A percentile compares a stretch with the other conserved stretches of the same genome.
Conservation (phyloP, 1,284 basidiomycete species). For the Leccinum pachyderme region DNA sequence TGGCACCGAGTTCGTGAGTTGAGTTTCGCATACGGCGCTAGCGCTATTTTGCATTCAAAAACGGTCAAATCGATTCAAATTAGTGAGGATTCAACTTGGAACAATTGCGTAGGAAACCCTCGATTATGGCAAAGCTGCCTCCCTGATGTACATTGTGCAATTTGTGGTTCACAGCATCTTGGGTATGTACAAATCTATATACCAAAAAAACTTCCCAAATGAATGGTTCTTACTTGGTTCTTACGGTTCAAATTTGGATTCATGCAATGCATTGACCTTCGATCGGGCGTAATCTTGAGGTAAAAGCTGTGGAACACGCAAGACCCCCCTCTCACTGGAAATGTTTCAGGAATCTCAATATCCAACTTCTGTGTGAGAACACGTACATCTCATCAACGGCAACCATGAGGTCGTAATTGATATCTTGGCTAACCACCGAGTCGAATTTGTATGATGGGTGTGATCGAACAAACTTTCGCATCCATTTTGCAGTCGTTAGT, state of each 20-base stretch:
- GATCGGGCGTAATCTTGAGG: constrained; percentile 50
- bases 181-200: constrained; percentile 8
- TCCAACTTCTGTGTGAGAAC: background rate
- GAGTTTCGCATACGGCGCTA: background rate
- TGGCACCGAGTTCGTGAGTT: background rate
- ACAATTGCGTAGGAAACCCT: background rate
- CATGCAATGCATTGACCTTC: constrained; percentile 25
- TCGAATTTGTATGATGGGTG: constrained; percentile 92
- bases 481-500: constrained; percentile 92
- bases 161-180: background rate
- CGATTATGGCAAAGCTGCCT: background rate
- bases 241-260: constrained; percentile 29
- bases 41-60: background rate
- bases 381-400: constrained; percentile 91
- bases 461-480: constrained; percentile 84
- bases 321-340: constrained; percentile 66
- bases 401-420: constrained; percentile 92
- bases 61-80: background rate
- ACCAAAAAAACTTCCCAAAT: background rate
- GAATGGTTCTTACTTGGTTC: constrained; percentile 1
- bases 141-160: background rate
- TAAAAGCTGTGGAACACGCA: constrained; percentile 62
- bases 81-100: background rate
- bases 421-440: constrained; percentile 85
- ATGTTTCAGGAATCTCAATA: constrained; percentile 12